Evolutionary conservation across 2,329 filamentous ascomycete species (phyloP), one percentile per base, ranked within the genome.

Genomic region (Orbilia ellipsospora): DNA sequence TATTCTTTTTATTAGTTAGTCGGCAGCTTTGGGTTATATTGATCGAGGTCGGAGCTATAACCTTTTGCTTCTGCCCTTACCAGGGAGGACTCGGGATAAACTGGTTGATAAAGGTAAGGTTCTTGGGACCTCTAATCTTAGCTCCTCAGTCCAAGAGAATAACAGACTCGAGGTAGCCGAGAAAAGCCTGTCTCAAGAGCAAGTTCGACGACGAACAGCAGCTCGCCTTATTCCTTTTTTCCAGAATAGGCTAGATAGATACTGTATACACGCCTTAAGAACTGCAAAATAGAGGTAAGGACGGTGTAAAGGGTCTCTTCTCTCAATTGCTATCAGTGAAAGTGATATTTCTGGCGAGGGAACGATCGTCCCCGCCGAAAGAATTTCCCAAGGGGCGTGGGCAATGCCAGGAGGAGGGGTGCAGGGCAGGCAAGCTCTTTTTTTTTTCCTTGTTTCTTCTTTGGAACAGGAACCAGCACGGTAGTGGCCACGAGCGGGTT

Each of bases 361-460:
- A 74, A 56, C 61, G 70, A 74, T 68, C 63, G 59, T 74, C 70
- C 62, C 67, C 56, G 62, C 69, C 69, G 61, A 61, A 64, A 51
- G 52, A n/a, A 55, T 23, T 61, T 63, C 50, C 31, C 70, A 63
- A 74, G 56, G 56, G 70, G 70, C 69, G 69, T 63, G 62, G 70
- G 57, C 50, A 62, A 67, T 55, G 55, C 45, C 18, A n/a, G 10
- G 48, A 48, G 52, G 62, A 16, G 23, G 55, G 48, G 40, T 67
- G 63, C 62, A 74, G 63, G 70, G 57, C 59, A 18, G 62, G 3
- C 40, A 28, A 61, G n/a, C 31, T 45, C n/a, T 45, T 26, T 31
- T 52, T 73, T 68, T 74, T 73, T 56, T 44, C 31, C 18, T 45
- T 26, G 42, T 56, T 18, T 48, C 7, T 48, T 15, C 44, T 48